Evolutionary conservation across 202 grass and related monocot species (phyloP).

Genomic region (Setaria viridis): DNA sequence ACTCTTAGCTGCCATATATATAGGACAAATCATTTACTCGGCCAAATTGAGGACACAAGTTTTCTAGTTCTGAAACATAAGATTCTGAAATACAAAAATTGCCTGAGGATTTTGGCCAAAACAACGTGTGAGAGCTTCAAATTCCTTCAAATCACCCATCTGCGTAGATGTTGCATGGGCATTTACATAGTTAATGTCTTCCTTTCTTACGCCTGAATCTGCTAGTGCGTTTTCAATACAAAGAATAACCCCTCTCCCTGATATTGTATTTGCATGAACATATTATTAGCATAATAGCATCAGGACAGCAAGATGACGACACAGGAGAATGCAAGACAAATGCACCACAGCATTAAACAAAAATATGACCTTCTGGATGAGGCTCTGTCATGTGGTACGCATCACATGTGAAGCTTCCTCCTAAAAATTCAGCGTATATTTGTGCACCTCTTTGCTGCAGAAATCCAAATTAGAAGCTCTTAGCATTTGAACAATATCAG

Average conservation of each 20-base stretch:
- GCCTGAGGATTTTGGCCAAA: slow-evolving; percentile 89
- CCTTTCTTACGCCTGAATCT: slow-evolving; percentile 79
- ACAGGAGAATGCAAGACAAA: slow-evolving; percentile 28
- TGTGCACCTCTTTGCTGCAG: slow-evolving; percentile 88
- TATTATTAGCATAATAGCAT: slow-evolving; percentile 24
- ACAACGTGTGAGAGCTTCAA: slow-evolving; percentile 81
- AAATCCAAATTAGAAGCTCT: slow-evolving; percentile 24
- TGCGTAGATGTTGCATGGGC: slow-evolving; percentile 98
- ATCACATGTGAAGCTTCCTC: slow-evolving; percentile 98
- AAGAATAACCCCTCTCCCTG: slow-evolving; percentile 93
- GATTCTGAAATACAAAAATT: slow-evolving; percentile 47
- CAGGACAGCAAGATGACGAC: neutral
- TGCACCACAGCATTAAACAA: slow-evolving; percentile 33
- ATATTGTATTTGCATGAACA: slow-evolving; percentile 49
- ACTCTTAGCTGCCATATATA: slow-evolving; percentile 74
- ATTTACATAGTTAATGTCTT: slow-evolving; percentile 97
- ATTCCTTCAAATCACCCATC: slow-evolving; percentile 95
- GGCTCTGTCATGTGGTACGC: slow-evolving; percentile 99
- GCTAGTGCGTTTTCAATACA: slow-evolving; percentile 92
- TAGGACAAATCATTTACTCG: slow-evolving; percentile 29
- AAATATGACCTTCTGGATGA: slow-evolving; percentile 86
- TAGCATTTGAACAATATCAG: slow-evolving; percentile 41
- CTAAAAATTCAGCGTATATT: slow-evolving; percentile 97
- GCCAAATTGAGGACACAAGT: slow-evolving; percentile 25
- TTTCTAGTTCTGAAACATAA: neutral